Evolutionary conservation across 164 flowering plant species (phyloP).

Genomic region (Vitis rotundifolia): DNA sequence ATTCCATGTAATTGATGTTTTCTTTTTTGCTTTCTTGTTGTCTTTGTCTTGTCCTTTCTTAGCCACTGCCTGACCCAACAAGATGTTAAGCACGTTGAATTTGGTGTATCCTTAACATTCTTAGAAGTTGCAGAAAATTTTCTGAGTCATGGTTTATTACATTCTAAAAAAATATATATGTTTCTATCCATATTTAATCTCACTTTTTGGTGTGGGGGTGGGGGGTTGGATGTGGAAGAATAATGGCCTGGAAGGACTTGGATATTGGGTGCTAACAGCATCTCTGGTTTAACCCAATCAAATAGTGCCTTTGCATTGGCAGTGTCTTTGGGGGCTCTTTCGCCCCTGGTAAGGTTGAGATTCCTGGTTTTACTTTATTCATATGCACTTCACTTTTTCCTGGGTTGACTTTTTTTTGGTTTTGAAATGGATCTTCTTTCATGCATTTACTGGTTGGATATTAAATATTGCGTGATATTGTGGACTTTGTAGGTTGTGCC

Average conservation of each 20-base stretch:
- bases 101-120: neutral
- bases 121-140: neutral
- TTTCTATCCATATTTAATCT: conserved; percentile 2
- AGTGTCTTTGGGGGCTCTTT: too few species aligned
- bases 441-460: neutral
- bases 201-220: conserved; percentile 3
- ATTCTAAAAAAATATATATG: neutral
- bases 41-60: neutral
- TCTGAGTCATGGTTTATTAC: neutral
- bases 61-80: neutral
- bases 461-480: neutral
- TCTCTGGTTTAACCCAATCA: too few species aligned
- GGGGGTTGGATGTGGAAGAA: conserved; percentile 33
- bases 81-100: neutral
- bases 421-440: neutral
- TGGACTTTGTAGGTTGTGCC: conserved; percentile 64
- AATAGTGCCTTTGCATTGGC: too few species aligned
- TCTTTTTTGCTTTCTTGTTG: neutral
- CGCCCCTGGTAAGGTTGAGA: conserved; percentile 52
- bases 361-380: neutral
- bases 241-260: conserved; percentile 32
- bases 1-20: too few species aligned
- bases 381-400: neutral
- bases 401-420: neutral
- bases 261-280: conserved; percentile 22